Evolutionary conservation across 2,329 filamentous ascomycete genomes (phyloP), one percentile per base, ranked within the genome.

Genomic region (Verticillium alfalfae): DNA sequence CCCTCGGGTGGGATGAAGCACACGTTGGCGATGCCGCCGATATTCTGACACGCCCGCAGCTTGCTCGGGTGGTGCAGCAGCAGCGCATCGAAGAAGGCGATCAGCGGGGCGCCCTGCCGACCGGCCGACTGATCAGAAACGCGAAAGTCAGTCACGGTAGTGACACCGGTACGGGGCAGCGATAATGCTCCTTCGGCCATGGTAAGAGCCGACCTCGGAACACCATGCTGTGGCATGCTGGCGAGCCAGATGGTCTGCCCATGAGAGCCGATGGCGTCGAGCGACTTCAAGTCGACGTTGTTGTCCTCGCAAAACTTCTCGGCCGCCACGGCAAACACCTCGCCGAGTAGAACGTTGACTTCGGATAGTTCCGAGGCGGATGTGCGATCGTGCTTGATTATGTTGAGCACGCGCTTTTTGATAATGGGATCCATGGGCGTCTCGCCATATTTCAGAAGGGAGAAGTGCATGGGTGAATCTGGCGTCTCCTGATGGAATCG

Each of bases 21-120:
- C 31, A 88, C 81, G 65, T 84, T 87, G 36, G 81, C 82, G 52
- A 88, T 85, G 37, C 84, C 84, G 58, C 83, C 83, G 60, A 88
- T 86, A 67, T 87, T 86, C 67, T 87, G 82, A 69, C 84, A 86
- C 2, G 81, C 83, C 34, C 85, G 79, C 8, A 85, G 73, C 70
- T 84, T 85, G 4, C 72, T 81, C 0, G 84, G 80, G 66, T 87
- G 82, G 65, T 83, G 81, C 18, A 88, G 75, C 10, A 86, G 67
- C 4, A 86, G 72, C 0, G 79, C 77, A 65, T 87, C 83, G 66
- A 87, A 83, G 66, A 87, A 84, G 22, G 79, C 82, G 61, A 84
- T 81, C 16, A 86, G 75, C 0, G 84, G 82, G 2, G 83, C 81
- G 4, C 81, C 82, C 67, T 85, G 83, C 52, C 81, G 76, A 5